Evolutionary conservation across 371 early-diverging fungal species (phyloP), one percentile per base, ranked within the genome.

Genomic region (Cokeromyces recurvatus): DNA sequence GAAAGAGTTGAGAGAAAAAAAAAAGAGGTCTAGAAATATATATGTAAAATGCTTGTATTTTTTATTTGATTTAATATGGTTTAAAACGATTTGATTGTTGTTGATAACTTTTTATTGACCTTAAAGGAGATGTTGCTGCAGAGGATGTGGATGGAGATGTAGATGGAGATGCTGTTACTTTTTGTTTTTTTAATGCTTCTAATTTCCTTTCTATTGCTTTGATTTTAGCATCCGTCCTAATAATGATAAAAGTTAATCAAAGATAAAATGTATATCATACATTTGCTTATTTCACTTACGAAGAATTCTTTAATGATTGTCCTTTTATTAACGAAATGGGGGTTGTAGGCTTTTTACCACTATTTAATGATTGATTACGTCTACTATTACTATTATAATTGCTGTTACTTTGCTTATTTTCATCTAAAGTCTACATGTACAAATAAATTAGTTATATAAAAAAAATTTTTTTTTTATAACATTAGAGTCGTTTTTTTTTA

Each of bases 121-220:
- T n/a, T n/a, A n/a, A n/a, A n/a, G n/a, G n/a, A n/a, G n/a, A n/a
- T n/a, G n/a, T n/a, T n/a, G n/a, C n/a, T n/a, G n/a, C n/a, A n/a
- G n/a, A n/a, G n/a, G n/a, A n/a, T n/a, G n/a, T n/a, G 29, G 5
- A 27, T 27, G 29, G 29, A 27, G 35, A 4, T 34, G 35, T 34
- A 34, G 34, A 9, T 32, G 17, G 32, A 16, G 35, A 14, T 15
- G 34, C 9, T 23, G 7, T 32, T 14, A 17, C 4, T 35, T 3
- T n/a, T 45, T 34, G 21, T 34, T 38, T 31, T 15, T 38, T 34
- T 38, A 52, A 29, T 35, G 22, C 12, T 12, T 43, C 17, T 25
- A 84, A 53, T 39, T 84, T 84, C 15, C 61, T 62, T 48, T 84
- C 85, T 47, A 84, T 71, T 0, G 85, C 82, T 37, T 63, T 59